Base-by-base conservation (phyloP, 139 green algal species). In the Chlamydomonas sp. region DNA sequence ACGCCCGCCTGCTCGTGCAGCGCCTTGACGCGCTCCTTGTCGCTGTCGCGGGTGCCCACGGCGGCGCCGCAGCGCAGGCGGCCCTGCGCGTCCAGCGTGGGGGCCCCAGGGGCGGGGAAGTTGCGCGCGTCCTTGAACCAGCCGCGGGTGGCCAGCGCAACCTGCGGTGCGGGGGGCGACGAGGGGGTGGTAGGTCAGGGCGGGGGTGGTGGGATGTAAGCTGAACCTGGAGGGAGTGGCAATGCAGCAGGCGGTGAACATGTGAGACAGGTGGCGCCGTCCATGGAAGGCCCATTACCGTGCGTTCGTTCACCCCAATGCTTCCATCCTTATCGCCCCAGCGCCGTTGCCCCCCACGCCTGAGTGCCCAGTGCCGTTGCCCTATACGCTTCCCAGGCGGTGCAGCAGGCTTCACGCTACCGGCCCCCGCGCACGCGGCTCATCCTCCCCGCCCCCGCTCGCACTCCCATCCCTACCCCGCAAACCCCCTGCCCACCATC, bases 31-130 rank as follows among this genome's bases (percentile, higher is more conserved):
- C 96, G 91, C 76, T 95, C 93, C 74, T 93, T 94, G 93, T 99
- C 97, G 2, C 77, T 77, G 8, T 97, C 94, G 5, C 97, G 93
- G 1, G 97, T 99, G 58, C 98, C 98, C 49, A 98, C 95, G 17
- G 97, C 97, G 0, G 97, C 97, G 67, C 96, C 98, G n/a, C 94
- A 91, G 64, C 96, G 94, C 85, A 99, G 89, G 49, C 91, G 76
- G 69, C 97, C 97, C 31, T 95, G 58, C 4, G 77, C 76, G 76
- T 96, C 94, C 20, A 98, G 68, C 5, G 95, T 95, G 49, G 97
- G 93, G 4, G 80, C 85, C 63, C 93, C 93, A 14, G 92, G 91
- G 3, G 91, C 77, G 0, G 92, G 90, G 64, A 91, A 93, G 76
- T 78, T 76, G 83, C 89, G 84, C 31, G 90, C 73, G 5, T 95